These are phyloP conservation scores for Thielaviopsis populi DNA, from an alignment of 2,329 filamentous ascomycete genomes.

Conservation along the genomic window DNA sequence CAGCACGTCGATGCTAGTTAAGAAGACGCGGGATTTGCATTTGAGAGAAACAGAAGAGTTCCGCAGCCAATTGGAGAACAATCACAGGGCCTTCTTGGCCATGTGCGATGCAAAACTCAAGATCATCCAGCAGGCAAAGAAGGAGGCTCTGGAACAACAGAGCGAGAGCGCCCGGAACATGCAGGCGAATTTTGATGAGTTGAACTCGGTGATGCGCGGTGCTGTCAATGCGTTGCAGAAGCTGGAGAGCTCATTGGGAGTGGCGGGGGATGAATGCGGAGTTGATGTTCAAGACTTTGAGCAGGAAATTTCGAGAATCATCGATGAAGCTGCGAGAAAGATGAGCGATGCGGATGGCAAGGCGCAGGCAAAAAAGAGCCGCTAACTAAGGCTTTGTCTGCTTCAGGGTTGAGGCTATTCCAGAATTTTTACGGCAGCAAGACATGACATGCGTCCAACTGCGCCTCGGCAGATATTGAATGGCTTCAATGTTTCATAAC, in stretches of 20 bases:
- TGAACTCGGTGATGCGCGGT: conserved; percentile 3
- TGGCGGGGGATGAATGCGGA: background rate
- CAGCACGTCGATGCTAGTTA: background rate
- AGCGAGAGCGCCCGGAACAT: background rate
- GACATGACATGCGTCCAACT: too few relatives aligned
- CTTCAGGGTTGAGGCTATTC: too few relatives aligned
- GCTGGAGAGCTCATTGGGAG: background rate
- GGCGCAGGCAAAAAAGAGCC: background rate
- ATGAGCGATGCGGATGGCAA: background rate
- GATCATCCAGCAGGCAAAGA: background rate
- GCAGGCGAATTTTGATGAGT: background rate
- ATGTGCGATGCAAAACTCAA: conserved; percentile 8
- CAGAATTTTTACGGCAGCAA: too few relatives aligned
- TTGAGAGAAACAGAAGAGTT: conserved; percentile 1
- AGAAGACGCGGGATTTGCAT: conserved; percentile 7
- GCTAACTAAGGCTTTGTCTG: background rate
- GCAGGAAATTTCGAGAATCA: conserved; percentile 7
- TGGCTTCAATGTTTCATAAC: background rate
- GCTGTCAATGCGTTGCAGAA: background rate
- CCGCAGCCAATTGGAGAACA: conserved; percentile 2
- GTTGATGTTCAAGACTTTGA: background rate
- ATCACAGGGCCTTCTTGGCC: conserved; percentile 3
- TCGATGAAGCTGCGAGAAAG: background rate
- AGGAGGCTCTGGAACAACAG: background rate
- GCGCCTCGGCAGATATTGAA: too few relatives aligned